Evolutionary conservation across 768 basidiomycete species (phyloP), one percentile per base, ranked within the genome.

Genomic region (Phaeolepiota aurea): DNA sequence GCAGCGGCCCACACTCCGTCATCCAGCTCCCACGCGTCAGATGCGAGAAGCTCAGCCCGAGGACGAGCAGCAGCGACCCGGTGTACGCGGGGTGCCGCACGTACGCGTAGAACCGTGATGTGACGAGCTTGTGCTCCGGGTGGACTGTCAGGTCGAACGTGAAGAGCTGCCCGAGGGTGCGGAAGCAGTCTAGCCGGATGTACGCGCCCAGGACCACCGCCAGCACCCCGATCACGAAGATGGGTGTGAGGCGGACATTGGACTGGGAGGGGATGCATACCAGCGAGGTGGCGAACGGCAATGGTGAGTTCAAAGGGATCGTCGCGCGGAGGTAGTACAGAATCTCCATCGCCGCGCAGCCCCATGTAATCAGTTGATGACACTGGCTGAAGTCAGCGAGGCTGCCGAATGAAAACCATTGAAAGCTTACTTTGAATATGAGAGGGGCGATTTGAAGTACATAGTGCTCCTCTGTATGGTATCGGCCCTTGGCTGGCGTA

Each of bases 121-220:
- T 76, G 46, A 77, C 57, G 33, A 77, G 63, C 36, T 55, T 63
- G 56, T 79, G 77, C 21, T 59, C 54, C 1, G 74, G 72, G 41
- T 69, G 72, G 31, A 78, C 54, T 34, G 74, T 74, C 36, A 79
- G 64, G 49, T 77, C 75, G 52, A 77, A 78, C 0, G 76, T 77
- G 60, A 79, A 79, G 41, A 76, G 56, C 1, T 62, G 52, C 2
- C 75, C 76, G 15, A 78, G 71, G 16, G 70, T 64, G 41, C 55
- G 59, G 66, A 74, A 78, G 48, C 76, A 77, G 46, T 63, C 69
- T 13, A 75, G 52, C 28, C 76, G 73, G 46, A 76, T 65, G 53
- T 66, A 61, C 43, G 66, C 57, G 2, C 74, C 75, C 1, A 66
- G 48, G 3, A 65, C 47, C 42, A 68, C 65, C 16, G 66, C 57